A percentile compares a stretch with the other conserved stretches of the same genome.
Evolutionary conservation across 2,329 filamentous ascomycete genomes (phyloP).

Genomic region (Fusarium incarnatum): DNA sequence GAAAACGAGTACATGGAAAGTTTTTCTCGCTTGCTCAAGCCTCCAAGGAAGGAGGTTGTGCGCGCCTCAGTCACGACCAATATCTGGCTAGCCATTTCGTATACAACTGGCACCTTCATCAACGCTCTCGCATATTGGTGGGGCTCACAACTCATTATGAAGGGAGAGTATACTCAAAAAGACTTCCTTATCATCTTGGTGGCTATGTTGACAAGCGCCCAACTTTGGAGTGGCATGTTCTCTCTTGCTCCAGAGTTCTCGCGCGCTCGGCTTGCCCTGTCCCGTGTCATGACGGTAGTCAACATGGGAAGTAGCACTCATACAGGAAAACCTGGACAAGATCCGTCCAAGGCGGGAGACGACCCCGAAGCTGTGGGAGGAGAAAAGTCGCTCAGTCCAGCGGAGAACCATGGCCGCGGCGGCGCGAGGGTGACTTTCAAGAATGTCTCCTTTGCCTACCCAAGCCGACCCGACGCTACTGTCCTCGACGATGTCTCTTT

Average conservation of each 20-base stretch:
- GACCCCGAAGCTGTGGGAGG: slow-evolving; percentile 56
- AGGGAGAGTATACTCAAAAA: slow-evolving; percentile 70
- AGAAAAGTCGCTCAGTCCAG: slow-evolving; percentile 32
- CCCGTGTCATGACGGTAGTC: slow-evolving; percentile 65
- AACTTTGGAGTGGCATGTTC: slow-evolving; percentile 79
- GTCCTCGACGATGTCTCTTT: slow-evolving; percentile 69
- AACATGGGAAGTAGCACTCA: slow-evolving; percentile 53
- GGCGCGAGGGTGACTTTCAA: slow-evolving; percentile 66
- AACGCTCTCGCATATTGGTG: slow-evolving; percentile 85
- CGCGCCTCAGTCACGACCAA: slow-evolving; percentile 63
- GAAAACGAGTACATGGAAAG: slow-evolving; percentile 64
- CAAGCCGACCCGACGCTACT: slow-evolving; percentile 67
- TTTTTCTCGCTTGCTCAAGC: slow-evolving; percentile 63
- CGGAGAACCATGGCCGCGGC: slow-evolving; percentile 26
- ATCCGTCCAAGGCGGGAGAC: slow-evolving; percentile 31
- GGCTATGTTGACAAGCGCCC: slow-evolving; percentile 76
- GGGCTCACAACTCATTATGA: slow-evolving; percentile 76
- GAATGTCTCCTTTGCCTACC: slow-evolving; percentile 73
- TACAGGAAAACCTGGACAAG: slow-evolving; percentile 25
- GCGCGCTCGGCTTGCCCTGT: slow-evolving; percentile 70
- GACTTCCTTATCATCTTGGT: slow-evolving; percentile 80
- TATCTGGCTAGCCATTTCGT: slow-evolving; percentile 69
- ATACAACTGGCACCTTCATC: slow-evolving; percentile 72
- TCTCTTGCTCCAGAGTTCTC: slow-evolving; percentile 78
- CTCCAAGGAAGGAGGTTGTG: slow-evolving; percentile 65